These are phyloP conservation scores for Fomitopsis palustris DNA, from an alignment of 1,284 basidiomycete genomes.

Conservation along the genomic window DNA sequence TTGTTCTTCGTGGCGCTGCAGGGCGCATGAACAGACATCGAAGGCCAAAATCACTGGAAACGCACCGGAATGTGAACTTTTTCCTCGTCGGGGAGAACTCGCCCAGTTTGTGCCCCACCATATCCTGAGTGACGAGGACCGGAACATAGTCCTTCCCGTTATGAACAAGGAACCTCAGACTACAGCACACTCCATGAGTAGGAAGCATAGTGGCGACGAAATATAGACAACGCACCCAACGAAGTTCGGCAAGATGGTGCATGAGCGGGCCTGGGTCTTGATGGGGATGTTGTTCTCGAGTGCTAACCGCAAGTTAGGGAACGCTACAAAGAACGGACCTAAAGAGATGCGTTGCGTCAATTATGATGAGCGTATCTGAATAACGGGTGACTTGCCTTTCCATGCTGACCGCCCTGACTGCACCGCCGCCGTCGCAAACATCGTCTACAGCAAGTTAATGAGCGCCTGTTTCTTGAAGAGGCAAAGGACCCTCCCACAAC, in stretches of 20 bases:
- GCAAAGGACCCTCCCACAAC: too few relatives aligned
- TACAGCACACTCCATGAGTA: conserved; percentile 23
- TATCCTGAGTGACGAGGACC: conserved; percentile 88
- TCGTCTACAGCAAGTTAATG: conserved; percentile 7
- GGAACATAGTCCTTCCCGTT: conserved; percentile 92
- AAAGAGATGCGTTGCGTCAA: neutral
- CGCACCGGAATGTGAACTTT: conserved; percentile 73
- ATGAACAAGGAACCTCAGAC: conserved; percentile 87
- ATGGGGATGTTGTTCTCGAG: conserved; percentile 84
- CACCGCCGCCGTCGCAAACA: conserved; percentile 28
- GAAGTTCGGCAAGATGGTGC: conserved; percentile 93
- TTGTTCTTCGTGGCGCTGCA: conserved; percentile 24
- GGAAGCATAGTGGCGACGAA: too few relatives aligned
- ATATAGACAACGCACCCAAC: conserved; percentile 62
- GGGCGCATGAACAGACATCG: neutral
- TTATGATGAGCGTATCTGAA: neutral
- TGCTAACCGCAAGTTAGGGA: conserved; percentile 87
- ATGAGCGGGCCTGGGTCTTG: conserved; percentile 85
- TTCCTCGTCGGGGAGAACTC: conserved; percentile 92
- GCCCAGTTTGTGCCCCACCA: conserved; percentile 98
- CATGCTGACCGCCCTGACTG: conserved; percentile 38
- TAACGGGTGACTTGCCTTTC: conserved; percentile 30
- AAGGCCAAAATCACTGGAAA: conserved; percentile 11
- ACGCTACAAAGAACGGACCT: conserved; percentile 96
- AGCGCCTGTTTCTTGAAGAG: too few relatives aligned